A percentile compares a stretch with the other conserved stretches of the same genome.
phyloP scores from a whole-genome alignment of 345 rosid genomes.

The Bruguiera parviflora region DNA sequence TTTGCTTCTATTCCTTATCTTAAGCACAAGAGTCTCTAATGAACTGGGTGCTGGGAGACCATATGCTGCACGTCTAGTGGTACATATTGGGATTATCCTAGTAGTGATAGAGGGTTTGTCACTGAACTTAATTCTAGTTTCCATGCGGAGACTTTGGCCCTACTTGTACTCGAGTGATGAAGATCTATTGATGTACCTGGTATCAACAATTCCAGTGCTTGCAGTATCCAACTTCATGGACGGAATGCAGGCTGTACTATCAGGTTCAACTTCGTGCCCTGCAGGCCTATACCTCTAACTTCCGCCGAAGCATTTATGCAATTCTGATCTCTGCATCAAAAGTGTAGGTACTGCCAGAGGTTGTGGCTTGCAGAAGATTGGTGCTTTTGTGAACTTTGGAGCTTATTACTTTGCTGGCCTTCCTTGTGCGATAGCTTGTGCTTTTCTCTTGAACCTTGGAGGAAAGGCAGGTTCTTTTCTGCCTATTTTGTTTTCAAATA shows the following conservation, averaged over 20 bases:
- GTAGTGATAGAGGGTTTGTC: conserved; percentile 22
- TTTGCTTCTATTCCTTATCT: not conserved
- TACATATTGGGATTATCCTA: conserved; percentile 17
- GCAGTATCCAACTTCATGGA: conserved; percentile 43
- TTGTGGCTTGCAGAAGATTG: conserved; percentile 39
- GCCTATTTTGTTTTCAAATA: too few species aligned
- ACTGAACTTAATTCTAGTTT: conserved; percentile 17
- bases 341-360: conserved; percentile 36
- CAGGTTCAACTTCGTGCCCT: conserved; percentile 19
- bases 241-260: conserved; percentile 37
- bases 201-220: conserved; percentile 29
- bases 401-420: conserved; percentile 33
- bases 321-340: not conserved
- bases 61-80: conserved; percentile 19
- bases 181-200: conserved; percentile 23
- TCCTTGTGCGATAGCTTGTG: conserved; percentile 27
- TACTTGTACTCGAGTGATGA: conserved; percentile 23
- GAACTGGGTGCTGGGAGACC: conserved; percentile 38
- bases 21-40: conserved; percentile 40
- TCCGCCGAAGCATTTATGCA: too few species aligned
- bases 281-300: not conserved
- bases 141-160: conserved; percentile 21
- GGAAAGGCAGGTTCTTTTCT: conserved; percentile 14
- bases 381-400: conserved; percentile 30
- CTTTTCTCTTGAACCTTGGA: conserved; percentile 31